Percentiles rank a stretch among this genome's conserved stretches.
These are phyloP conservation scores for Penicillium lividum DNA, from an alignment of 495 filamentous ascomycete genomes.

Conservation along the genomic window DNA sequence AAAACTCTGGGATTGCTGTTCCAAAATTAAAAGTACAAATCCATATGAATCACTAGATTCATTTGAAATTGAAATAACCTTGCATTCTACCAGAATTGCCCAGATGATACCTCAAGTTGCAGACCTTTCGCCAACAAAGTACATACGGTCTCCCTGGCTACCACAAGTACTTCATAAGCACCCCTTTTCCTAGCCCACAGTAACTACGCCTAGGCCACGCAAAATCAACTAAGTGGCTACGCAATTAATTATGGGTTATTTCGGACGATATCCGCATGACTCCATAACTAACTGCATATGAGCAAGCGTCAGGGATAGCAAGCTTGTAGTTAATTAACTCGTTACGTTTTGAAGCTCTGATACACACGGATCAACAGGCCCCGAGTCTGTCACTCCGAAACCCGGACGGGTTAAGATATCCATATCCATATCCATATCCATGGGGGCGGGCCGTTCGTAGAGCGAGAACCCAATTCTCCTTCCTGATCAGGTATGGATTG, in stretches of 20 bases:
- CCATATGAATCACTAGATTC: no score
- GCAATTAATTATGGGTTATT: neutral
- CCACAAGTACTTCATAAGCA: neutral
- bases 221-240: neutral
- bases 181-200: neutral
- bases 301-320: no score
- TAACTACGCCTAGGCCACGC: neutral
- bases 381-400: neutral
- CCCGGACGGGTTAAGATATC: neutral
- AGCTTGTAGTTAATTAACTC: no score
- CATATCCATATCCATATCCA: neutral
- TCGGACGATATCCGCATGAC: no score
- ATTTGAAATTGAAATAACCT: neutral
- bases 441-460: neutral
- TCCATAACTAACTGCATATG: no score
- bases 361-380: neutral
- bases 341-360: neutral
- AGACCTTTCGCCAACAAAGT: neutral
- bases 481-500: slow-evolving; percentile 14
- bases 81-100: neutral
- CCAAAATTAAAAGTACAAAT: no score
- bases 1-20: no score
- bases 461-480: slow-evolving; percentile 9
- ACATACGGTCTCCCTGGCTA: neutral
- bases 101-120: neutral